Percentiles rank a stretch among this genome's conserved stretches.
phyloP scores from a whole-genome alignment of 805 yeast species.

The Metschnikowia amazonensis region DNA sequence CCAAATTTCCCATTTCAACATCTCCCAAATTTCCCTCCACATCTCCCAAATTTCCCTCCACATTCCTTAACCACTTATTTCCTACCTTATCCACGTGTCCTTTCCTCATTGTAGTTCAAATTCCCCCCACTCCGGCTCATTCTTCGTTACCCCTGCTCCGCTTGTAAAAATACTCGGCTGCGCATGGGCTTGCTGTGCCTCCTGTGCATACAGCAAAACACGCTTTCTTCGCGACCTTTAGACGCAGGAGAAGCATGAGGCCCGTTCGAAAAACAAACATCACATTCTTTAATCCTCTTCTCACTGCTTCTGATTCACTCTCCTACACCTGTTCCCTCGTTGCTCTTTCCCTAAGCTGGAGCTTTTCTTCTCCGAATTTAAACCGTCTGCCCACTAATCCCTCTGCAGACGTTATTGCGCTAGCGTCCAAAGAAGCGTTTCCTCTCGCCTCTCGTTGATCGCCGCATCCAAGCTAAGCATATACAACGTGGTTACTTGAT shows the following conservation, averaged over 20 bases:
- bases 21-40: no score
- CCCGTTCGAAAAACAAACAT: conserved; percentile 4
- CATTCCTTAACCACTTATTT: no score
- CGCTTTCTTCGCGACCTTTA: conserved; percentile 7
- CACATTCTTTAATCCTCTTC: neutral
- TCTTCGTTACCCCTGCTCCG: neutral
- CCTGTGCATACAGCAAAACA: conserved; percentile 1
- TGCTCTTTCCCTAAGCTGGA: neutral
- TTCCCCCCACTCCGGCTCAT: no score
- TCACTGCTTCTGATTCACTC: neutral
- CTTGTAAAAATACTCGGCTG: neutral
- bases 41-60: no score
- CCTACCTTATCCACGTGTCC: no score
- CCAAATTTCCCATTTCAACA: no score
- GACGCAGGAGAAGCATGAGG: conserved; percentile 6
- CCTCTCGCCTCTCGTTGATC: neutral
- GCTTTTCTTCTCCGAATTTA: neutral
- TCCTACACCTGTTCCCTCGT: neutral
- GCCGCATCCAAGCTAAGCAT: neutral
- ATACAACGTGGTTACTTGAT: neutral
- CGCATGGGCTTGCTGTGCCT: conserved; percentile 2
- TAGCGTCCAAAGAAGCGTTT: conserved; percentile 4
- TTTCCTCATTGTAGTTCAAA: no score
- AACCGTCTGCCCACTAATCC: neutral
- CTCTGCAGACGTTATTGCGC: conserved; percentile 1